phyloP scores from a whole-genome alignment of 345 rosid species.

The Citropsis articulata region DNA sequence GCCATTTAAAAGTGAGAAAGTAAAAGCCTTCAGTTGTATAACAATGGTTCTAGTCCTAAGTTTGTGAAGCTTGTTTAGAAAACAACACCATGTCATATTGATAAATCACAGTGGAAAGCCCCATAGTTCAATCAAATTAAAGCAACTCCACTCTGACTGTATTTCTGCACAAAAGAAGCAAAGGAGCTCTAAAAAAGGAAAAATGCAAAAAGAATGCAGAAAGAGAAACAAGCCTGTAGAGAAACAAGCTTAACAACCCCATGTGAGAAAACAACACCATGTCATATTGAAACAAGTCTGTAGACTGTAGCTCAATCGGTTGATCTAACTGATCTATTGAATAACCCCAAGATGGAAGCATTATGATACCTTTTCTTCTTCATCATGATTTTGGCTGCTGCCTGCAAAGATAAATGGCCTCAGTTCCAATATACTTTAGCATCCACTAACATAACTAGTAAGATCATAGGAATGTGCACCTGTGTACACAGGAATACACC shows the following conservation, averaged over 20 bases:
- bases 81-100: background rate
- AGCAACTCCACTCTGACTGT: background rate
- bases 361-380: conserved; percentile 71
- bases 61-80: background rate
- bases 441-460: conserved; percentile 14
- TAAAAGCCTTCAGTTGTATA: background rate
- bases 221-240: background rate
- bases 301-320: background rate
- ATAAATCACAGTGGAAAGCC: background rate
- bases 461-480: conserved; percentile 40
- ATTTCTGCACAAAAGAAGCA: conserved; percentile 4
- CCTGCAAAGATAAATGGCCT: conserved; percentile 55
- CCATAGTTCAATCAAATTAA: background rate
- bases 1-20: background rate
- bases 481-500: conserved; percentile 94
- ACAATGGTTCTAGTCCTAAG: background rate
- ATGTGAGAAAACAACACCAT: too few relatives aligned
- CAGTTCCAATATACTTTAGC: conserved; percentile 18
- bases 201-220: background rate
- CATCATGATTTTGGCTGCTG: conserved; percentile 94
- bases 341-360: background rate
- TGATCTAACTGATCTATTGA: background rate
- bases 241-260: background rate
- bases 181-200: conserved; percentile 1
- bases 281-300: background rate